Evolutionary conservation across 169 alveolate genomes (phyloP).

Genomic region (Plasmodium gallinaceum): DNA sequence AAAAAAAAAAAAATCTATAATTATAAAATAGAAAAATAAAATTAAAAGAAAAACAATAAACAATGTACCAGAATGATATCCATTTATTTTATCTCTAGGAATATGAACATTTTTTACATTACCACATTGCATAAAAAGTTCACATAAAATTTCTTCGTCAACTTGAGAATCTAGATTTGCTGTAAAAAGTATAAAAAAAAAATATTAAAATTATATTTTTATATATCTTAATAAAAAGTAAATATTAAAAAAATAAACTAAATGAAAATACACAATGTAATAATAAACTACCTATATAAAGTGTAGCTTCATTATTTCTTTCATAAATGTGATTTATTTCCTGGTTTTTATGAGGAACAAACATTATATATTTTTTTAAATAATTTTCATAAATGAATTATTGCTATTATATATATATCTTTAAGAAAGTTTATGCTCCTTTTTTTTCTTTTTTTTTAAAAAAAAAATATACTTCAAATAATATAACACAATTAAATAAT

Average conservation of each 20-base stretch:
- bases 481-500: background rate
- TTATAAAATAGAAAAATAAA: background rate
- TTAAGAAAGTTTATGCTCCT: background rate
- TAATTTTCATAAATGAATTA: slow-evolving; percentile 47
- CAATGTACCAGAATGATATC: slow-evolving; percentile 83
- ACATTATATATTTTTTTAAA: slow-evolving; percentile 56
- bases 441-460: slow-evolving; percentile 6
- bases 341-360: slow-evolving; percentile 77
- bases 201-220: background rate
- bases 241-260: background rate
- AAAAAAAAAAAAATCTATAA: background rate
- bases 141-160: slow-evolving; percentile 98
- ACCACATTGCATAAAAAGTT: slow-evolving; percentile 97
- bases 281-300: slow-evolving; percentile 87
- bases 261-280: background rate
- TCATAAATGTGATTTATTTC: slow-evolving; percentile 91
- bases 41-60: background rate
- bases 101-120: slow-evolving; percentile 97
- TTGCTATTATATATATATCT: slow-evolving; percentile 3
- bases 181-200: slow-evolving; percentile 20
- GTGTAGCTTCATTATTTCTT: slow-evolving; percentile 94
- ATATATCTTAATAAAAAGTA: background rate
- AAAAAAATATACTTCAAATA: background rate
- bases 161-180: slow-evolving; percentile 97
- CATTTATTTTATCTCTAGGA: slow-evolving; percentile 96